A percentile compares a stretch with the other conserved stretches of the same genome.
Evolutionary conservation across 257 asterid genomes (phyloP).

Genomic region (Echium plantagineum): DNA sequence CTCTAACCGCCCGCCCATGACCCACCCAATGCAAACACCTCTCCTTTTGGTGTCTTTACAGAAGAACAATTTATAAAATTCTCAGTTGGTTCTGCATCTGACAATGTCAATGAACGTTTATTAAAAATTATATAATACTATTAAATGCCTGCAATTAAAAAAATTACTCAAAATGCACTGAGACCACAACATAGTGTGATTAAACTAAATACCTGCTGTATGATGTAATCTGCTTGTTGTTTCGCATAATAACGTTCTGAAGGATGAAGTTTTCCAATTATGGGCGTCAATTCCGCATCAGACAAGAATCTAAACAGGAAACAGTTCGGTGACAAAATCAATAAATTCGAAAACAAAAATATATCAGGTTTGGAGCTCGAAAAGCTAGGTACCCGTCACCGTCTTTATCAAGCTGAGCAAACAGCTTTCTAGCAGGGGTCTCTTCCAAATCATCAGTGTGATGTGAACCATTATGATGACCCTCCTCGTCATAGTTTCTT

Average conservation of each 20-base stretch:
- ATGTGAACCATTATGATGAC: slow-evolving; percentile 30
- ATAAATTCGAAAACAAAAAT: not conserved
- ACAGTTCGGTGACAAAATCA: slow-evolving; percentile 3
- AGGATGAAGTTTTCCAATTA: slow-evolving; percentile 85
- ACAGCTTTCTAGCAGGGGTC: slow-evolving; percentile 67
- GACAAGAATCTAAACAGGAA: slow-evolving; percentile 54
- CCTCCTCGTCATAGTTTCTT: slow-evolving; percentile 67
- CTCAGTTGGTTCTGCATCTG: no score
- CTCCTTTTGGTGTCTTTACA: no score
- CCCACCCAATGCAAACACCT: no score
- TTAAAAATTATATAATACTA: not conserved
- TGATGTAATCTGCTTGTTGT: slow-evolving; percentile 82
- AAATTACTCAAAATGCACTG: not conserved
- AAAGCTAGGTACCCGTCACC: slow-evolving; percentile 74
- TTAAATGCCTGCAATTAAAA: not conserved
- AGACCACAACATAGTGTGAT: not conserved
- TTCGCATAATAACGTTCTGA: slow-evolving; percentile 82
- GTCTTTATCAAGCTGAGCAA: slow-evolving; percentile 78
- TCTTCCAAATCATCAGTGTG: slow-evolving; percentile 32
- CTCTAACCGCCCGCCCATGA: no score
- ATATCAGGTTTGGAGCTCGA: slow-evolving; percentile 4
- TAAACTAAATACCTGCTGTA: slow-evolving; percentile 64
- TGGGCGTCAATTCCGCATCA: slow-evolving; percentile 63
- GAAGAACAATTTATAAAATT: no score
- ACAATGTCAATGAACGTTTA: no score